Percentiles rank a stretch among this genome's conserved stretches.
phyloP scores from a whole-genome alignment of 768 basidiomycete genomes.

The Naganishia kalamii region DNA sequence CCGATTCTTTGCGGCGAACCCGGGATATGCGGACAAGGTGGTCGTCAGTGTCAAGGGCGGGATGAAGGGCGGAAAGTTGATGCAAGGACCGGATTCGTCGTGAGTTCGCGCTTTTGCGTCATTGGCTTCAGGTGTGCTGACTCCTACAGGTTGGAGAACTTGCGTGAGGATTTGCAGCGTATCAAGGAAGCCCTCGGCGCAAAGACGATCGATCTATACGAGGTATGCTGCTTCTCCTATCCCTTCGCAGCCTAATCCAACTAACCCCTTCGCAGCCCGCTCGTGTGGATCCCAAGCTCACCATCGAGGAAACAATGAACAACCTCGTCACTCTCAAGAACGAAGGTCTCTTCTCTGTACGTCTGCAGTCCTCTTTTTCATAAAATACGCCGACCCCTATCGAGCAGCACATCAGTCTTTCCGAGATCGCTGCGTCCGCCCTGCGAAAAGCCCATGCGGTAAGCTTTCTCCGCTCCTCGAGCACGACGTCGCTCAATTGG shows the following conservation, averaged over 20 bases:
- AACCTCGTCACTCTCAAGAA: constrained; percentile 52
- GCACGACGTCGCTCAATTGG: neutral
- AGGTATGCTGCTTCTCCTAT: constrained; percentile 51
- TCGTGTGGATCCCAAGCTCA: constrained; percentile 46
- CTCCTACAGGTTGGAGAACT: constrained; percentile 46
- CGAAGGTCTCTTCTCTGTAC: constrained; percentile 54
- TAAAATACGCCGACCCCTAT: neutral
- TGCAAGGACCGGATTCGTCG: constrained; percentile 22
- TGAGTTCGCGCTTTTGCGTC: constrained; percentile 6
- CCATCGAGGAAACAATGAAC: constrained; percentile 52
- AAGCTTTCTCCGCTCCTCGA: constrained; percentile 27
- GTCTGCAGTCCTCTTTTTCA: neutral
- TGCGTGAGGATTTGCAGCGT: constrained; percentile 53
- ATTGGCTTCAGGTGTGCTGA: neutral
- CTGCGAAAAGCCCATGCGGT: constrained; percentile 50
- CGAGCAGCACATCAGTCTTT: constrained; percentile 55
- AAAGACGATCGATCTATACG: constrained; percentile 59
- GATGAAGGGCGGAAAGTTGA: constrained; percentile 19
- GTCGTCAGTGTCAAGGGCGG: constrained; percentile 55
- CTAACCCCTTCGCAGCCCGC: constrained; percentile 19
- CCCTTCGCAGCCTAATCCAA: neutral
- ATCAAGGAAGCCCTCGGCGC: constrained; percentile 52
- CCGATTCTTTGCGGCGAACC: constrained; percentile 52
- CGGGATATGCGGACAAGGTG: constrained; percentile 50
- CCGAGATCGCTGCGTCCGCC: constrained; percentile 53